Conservation (phyloP, 495 filamentous ascomycete species). For the Penicillium fimorum region DNA sequence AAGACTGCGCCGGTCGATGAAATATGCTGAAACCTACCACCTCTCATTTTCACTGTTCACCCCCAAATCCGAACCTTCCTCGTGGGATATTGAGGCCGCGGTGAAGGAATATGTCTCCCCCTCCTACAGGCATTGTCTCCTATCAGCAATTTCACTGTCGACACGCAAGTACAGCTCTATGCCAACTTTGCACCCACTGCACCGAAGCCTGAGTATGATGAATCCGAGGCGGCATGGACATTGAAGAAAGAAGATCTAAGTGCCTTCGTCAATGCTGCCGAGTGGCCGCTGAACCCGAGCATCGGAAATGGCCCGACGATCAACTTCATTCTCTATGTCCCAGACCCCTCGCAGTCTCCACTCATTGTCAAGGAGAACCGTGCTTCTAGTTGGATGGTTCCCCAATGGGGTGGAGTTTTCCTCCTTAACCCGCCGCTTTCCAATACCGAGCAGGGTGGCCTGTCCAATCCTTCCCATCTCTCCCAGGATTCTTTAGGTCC, state of each 20-base stretch:
- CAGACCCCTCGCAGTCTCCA: conserved; percentile 56
- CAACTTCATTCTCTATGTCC: conserved; percentile 91
- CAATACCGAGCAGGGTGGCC: conserved; percentile 18
- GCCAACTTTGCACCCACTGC: conserved; percentile 76
- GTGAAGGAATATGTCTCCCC: conserved; percentile 79
- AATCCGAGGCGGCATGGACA: conserved; percentile 55
- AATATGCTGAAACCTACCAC: conserved; percentile 93
- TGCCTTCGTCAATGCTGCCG: conserved; percentile 94
- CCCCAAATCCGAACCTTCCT: conserved; percentile 69
- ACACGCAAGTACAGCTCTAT: conserved; percentile 94
- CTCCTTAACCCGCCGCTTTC: conserved; percentile 64
- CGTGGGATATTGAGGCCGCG: conserved; percentile 87
- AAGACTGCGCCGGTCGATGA: conserved; percentile 75
- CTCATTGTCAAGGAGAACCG: conserved; percentile 65
- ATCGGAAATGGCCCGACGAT: conserved; percentile 90
- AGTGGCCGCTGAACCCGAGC: conserved; percentile 94
- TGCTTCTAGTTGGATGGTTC: conserved; percentile 89
- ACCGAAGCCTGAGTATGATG: conserved; percentile 54
- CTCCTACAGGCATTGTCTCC: conserved; percentile 71
- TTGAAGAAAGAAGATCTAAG: conserved; percentile 84
- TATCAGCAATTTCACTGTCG: conserved; percentile 94
- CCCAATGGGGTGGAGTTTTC: conserved; percentile 94
- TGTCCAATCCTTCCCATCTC: conserved; percentile 42
- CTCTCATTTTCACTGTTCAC: conserved; percentile 95
- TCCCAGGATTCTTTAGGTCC: conserved; percentile 65